phyloP scores from a whole-genome alignment of 2,329 filamentous ascomycete species.

The Diaporthe sp. region DNA sequence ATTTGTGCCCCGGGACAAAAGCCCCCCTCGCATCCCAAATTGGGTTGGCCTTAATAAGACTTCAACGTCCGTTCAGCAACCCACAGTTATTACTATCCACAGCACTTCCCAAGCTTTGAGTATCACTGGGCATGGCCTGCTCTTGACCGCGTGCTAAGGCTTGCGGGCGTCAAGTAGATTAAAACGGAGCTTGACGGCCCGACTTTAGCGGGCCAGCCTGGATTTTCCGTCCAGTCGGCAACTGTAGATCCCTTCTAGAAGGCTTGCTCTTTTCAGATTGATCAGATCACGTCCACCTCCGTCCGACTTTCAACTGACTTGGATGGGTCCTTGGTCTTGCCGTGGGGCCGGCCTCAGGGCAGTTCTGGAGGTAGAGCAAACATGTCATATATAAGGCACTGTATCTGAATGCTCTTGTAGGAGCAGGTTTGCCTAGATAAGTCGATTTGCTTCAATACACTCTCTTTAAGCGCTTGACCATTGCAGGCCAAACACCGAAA shows the following conservation, averaged over 20 bases:
- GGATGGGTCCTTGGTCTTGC: neutral
- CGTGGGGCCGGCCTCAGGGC: neutral
- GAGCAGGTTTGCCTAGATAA: neutral
- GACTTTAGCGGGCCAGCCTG: slow-evolving; percentile 11
- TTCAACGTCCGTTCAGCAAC: neutral
- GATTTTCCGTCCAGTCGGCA: slow-evolving; percentile 28
- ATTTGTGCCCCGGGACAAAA: neutral
- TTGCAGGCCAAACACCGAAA: no score
- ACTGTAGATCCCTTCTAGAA: neutral
- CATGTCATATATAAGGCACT: slow-evolving; percentile 9
- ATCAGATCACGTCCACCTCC: neutral
- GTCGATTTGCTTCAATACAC: neutral
- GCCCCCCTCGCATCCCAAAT: neutral
- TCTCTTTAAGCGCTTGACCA: neutral
- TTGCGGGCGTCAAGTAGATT: slow-evolving; percentile 19
- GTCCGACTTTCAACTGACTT: neutral
- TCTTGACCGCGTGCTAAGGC: neutral
- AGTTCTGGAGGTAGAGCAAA: neutral
- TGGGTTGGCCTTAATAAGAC: no score
- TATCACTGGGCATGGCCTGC: neutral
- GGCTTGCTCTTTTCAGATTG: slow-evolving; percentile 15
- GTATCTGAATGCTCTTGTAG: neutral
- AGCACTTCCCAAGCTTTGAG: neutral
- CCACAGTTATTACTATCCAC: neutral
- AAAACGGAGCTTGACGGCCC: slow-evolving; percentile 25